Conservation (phyloP, 495 filamentous ascomycete genomes). For the Hypomontagnella submonticulosa region DNA sequence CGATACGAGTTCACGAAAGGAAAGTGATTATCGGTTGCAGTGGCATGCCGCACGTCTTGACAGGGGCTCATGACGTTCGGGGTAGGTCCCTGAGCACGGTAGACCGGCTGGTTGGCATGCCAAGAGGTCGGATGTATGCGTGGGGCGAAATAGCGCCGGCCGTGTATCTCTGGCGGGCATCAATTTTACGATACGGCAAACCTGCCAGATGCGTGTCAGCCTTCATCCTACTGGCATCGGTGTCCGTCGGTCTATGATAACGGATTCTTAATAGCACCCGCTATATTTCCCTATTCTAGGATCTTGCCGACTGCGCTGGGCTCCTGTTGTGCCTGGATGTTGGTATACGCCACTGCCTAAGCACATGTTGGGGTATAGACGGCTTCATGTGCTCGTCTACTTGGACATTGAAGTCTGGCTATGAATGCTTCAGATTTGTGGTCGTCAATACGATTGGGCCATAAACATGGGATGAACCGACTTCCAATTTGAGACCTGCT, state of each 20-base stretch:
- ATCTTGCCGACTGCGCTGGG: background rate
- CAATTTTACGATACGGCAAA: constrained; percentile 31
- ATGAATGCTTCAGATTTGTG: constrained; percentile 1
- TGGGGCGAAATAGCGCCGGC: constrained; percentile 38
- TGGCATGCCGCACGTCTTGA: constrained; percentile 29
- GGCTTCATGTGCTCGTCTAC: constrained; percentile 4
- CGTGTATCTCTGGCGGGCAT: constrained; percentile 13
- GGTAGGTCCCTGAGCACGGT: constrained; percentile 30
- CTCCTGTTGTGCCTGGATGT: background rate
- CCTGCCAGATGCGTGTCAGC: background rate
- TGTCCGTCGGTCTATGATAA: background rate
- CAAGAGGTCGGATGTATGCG: constrained; percentile 34
- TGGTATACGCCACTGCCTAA: background rate
- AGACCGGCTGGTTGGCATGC: constrained; percentile 31
- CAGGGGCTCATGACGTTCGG: constrained; percentile 37
- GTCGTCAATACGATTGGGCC: constrained; percentile 1
- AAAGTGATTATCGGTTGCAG: constrained; percentile 41
- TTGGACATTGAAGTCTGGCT: background rate
- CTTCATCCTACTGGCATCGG: constrained; percentile 3
- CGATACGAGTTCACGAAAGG: constrained; percentile 42
- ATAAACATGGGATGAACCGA: constrained; percentile 22
- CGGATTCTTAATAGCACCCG: background rate
- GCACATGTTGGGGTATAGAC: constrained; percentile 2
- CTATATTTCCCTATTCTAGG: background rate
- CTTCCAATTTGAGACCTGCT: constrained; percentile 41